Evolutionary conservation across 352 stramenopile genomes (phyloP).

Genomic region (Globisporangium solare): DNA sequence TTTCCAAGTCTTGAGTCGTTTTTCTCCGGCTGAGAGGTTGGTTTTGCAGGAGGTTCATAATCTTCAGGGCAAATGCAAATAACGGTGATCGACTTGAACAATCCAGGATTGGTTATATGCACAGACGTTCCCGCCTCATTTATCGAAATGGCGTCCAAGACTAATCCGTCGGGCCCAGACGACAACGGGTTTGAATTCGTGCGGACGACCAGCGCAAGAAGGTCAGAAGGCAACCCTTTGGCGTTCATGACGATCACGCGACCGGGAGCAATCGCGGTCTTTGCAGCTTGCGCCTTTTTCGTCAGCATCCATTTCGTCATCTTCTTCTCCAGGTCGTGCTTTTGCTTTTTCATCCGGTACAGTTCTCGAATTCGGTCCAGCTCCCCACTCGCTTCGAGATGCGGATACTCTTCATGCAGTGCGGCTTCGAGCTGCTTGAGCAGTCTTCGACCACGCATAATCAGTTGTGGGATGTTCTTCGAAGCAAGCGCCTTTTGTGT

Average conservation of each 20-base stretch:
- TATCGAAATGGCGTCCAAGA: slow-evolving; percentile 28
- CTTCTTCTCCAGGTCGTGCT: slow-evolving; percentile 63
- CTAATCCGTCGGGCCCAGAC: slow-evolving; percentile 18
- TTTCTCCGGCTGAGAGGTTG: slow-evolving; percentile 13
- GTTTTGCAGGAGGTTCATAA: slow-evolving; percentile 46
- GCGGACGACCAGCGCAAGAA: slow-evolving; percentile 58
- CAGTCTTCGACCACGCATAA: slow-evolving; percentile 55
- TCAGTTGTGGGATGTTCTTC: slow-evolving; percentile 73
- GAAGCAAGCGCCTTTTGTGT: slow-evolving; percentile 85
- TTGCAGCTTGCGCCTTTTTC: slow-evolving; percentile 59
- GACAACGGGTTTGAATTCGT: slow-evolving; percentile 27
- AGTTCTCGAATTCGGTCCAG: slow-evolving; percentile 58
- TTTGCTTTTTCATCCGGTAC: slow-evolving; percentile 67
- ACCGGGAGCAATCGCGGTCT: slow-evolving; percentile 55
- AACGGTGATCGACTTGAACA: slow-evolving; percentile 79
- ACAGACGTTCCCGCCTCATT: slow-evolving; percentile 17
- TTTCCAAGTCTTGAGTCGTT: not conserved
- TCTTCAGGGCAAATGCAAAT: slow-evolving; percentile 61
- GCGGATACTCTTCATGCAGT: slow-evolving; percentile 56
- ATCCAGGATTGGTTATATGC: slow-evolving; percentile 15
- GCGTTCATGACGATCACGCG: slow-evolving; percentile 61
- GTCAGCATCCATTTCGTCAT: slow-evolving; percentile 68
- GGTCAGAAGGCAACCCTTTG: slow-evolving; percentile 52
- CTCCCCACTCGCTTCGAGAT: slow-evolving; percentile 53
- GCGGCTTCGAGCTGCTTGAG: slow-evolving; percentile 43